Conservation (phyloP, 768 basidiomycete genomes). For the Chalciporus piperatus region DNA sequence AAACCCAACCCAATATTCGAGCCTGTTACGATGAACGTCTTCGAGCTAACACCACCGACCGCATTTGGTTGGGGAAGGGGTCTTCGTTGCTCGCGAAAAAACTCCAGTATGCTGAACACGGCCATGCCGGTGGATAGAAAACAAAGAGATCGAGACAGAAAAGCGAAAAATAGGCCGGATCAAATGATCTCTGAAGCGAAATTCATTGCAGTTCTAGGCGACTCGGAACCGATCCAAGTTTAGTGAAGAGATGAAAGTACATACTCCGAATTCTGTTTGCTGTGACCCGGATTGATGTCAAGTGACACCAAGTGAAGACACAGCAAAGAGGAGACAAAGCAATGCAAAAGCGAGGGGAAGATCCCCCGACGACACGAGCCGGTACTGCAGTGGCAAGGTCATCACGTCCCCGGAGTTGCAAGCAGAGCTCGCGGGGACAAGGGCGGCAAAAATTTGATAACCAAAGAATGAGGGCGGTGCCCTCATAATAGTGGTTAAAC, state of each 20-base stretch:
- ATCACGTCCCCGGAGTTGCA: not conserved
- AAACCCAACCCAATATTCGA: slow-evolving; percentile 44
- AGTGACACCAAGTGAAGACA: not conserved
- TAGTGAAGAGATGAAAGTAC: too few relatives aligned
- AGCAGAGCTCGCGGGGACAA: slow-evolving; percentile 15
- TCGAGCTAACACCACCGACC: slow-evolving; percentile 38
- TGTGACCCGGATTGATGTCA: not conserved
- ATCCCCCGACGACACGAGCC: too few relatives aligned
- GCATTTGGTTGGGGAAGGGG: slow-evolving; percentile 12
- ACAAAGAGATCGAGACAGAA: not conserved
- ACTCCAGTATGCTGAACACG: slow-evolving; percentile 9
- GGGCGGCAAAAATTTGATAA: not conserved
- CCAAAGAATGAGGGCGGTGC: too few relatives aligned
- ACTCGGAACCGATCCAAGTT: too few relatives aligned
- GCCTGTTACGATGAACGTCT: slow-evolving; percentile 49
- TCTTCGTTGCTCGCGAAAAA: slow-evolving; percentile 24
- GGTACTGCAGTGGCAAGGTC: too few relatives aligned
- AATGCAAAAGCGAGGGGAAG: not conserved
- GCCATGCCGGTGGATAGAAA: slow-evolving; percentile 9
- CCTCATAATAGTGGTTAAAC: too few relatives aligned
- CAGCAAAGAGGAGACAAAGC: not conserved
- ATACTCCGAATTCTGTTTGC: too few relatives aligned
- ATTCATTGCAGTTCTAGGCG: too few relatives aligned
- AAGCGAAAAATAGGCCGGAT: too few relatives aligned
- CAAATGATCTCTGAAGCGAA: too few relatives aligned